Percentiles rank a stretch among this genome's conserved stretches.
Conservation (phyloP, 1,284 basidiomycete genomes). For the Phaffia rhodozyma region DNA sequence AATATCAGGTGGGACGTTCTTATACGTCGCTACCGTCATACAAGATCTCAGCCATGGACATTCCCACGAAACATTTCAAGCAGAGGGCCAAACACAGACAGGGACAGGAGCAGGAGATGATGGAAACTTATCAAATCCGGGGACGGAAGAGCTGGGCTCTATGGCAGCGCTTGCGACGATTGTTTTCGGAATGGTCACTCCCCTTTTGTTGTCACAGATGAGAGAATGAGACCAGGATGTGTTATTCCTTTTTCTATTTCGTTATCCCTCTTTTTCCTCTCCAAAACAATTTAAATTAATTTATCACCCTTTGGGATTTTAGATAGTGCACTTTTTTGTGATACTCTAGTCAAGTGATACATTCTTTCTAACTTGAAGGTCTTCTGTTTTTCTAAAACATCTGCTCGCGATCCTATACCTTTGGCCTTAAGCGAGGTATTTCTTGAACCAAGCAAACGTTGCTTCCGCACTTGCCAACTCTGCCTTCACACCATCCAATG, state of each 20-base stretch:
- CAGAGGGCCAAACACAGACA: slow-evolving; percentile 24
- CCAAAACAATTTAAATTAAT: no score
- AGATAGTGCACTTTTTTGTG: no score
- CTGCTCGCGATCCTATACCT: no score
- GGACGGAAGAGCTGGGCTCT: slow-evolving; percentile 40
- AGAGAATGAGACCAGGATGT: no score
- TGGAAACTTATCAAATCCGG: slow-evolving; percentile 29
- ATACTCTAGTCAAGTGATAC: no score
- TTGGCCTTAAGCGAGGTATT: slow-evolving; percentile 18
- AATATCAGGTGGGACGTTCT: slow-evolving; percentile 63
- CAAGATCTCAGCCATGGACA: slow-evolving; percentile 45
- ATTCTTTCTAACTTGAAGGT: no score
- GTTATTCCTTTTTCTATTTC: no score
- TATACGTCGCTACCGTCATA: slow-evolving; percentile 80
- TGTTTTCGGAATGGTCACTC: slow-evolving; percentile 57
- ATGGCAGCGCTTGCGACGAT: slow-evolving; percentile 45
- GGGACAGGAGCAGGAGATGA: slow-evolving; percentile 27
- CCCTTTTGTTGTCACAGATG: slow-evolving; percentile 41
- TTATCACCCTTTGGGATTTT: no score
- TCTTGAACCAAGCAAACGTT: slow-evolving; percentile 43
- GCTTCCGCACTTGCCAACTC: slow-evolving; percentile 44
- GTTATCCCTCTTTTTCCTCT: no score
- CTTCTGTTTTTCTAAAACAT: no score
- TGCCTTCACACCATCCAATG: slow-evolving; percentile 51
- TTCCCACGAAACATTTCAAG: not conserved